Conservation (phyloP, 805 yeast genomes). For the baker's yeast (Saccharomyces cerevisiae) region DNA sequence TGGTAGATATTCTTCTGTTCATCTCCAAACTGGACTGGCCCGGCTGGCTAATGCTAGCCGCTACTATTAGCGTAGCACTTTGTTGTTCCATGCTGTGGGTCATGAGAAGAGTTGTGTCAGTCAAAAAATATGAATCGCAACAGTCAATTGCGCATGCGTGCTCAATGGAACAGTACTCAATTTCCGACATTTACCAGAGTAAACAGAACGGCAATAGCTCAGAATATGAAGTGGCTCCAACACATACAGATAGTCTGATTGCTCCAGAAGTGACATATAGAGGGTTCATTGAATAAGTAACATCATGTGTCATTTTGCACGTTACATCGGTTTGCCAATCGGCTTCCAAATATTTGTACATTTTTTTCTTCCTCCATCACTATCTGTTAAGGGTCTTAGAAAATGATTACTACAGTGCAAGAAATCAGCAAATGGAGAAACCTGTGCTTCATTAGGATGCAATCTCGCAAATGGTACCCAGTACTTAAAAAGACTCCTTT, state of each 20-base stretch:
- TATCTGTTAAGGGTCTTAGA: not conserved
- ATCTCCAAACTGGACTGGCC: constrained; percentile 68
- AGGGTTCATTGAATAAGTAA: not conserved
- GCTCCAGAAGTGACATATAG: not conserved
- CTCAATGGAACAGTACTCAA: constrained; percentile 10
- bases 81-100: constrained; percentile 62
- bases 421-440: not conserved
- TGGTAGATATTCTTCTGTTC: constrained; percentile 76
- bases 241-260: not conserved
- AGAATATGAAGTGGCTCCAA: not conserved
- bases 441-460: not conserved
- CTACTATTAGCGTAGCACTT: constrained; percentile 57
- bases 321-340: not conserved
- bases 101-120: constrained; percentile 55
- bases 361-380: not conserved
- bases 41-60: constrained; percentile 75
- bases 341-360: not conserved
- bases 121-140: constrained; percentile 15
- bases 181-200: constrained; percentile 1
- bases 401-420: not conserved
- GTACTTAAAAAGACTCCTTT: not conserved
- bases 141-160: constrained; percentile 5
- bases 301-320: not conserved
- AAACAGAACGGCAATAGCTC: not conserved
- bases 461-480: not conserved